Evolutionary conservation across 257 asterid species (phyloP).

Genomic region (Ehretia macrophylla): DNA sequence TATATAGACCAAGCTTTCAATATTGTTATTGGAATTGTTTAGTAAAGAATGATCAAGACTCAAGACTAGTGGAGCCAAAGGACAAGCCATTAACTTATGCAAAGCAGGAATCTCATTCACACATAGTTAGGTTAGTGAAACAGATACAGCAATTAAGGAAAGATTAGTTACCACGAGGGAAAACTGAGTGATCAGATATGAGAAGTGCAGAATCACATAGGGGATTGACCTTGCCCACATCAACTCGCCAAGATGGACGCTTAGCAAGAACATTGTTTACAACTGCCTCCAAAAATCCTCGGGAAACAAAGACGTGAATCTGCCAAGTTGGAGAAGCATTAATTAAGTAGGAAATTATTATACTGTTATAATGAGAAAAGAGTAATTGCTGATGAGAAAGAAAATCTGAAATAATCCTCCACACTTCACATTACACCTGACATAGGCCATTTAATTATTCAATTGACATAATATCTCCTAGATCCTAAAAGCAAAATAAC

Average conservation of each 20-base stretch:
- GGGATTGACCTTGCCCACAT: conserved; percentile 72
- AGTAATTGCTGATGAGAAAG: not conserved
- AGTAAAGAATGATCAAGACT: too few relatives aligned
- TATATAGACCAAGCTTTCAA: not conserved
- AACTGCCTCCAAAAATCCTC: conserved; percentile 81
- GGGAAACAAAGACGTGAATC: conserved; percentile 61
- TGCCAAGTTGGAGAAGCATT: conserved; percentile 19
- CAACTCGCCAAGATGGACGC: conserved; percentile 89
- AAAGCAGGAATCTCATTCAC: too few relatives aligned
- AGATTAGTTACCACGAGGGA: conserved; percentile 60
- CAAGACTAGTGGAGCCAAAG: too few relatives aligned
- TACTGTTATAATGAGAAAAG: not conserved
- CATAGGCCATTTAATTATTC: too few relatives aligned
- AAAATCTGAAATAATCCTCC: too few relatives aligned
- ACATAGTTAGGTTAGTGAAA: not conserved
- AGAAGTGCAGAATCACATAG: conserved; percentile 73
- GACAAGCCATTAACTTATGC: too few relatives aligned
- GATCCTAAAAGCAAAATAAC: too few relatives aligned
- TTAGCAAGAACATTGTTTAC: conserved; percentile 60
- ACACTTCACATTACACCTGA: too few relatives aligned
- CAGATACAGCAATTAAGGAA: not conserved
- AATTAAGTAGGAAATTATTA: not conserved
- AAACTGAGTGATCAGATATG: conserved; percentile 80
- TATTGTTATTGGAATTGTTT: not conserved
- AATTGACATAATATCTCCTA: too few relatives aligned